Conservation (phyloP, 345 rosid species). For the Hibiscus mutabilis region DNA sequence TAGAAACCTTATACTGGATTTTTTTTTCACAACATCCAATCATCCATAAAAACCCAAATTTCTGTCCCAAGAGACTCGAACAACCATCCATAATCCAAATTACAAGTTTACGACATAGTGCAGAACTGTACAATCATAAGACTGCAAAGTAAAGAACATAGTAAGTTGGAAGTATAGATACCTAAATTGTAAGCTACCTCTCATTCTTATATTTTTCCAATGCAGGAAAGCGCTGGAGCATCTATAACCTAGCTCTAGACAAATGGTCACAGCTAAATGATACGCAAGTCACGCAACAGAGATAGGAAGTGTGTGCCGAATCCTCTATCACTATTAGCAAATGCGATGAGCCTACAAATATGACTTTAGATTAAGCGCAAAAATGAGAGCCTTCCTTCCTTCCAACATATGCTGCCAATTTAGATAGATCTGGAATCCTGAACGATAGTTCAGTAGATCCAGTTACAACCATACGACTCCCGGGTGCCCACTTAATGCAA, state of each 20-base stretch:
- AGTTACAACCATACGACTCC: conserved; percentile 85
- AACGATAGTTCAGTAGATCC: conserved; percentile 82
- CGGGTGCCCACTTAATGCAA: conserved; percentile 90
- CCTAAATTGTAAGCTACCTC: background rate
- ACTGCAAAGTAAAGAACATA: background rate
- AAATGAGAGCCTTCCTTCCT: conserved; percentile 36
- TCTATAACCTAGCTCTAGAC: background rate
- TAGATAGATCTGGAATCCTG: conserved; percentile 86
- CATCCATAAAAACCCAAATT: background rate
- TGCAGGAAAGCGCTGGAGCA: background rate
- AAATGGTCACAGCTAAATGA: background rate
- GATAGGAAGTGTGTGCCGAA: background rate
- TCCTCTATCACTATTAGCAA: background rate
- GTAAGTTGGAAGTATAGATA: background rate
- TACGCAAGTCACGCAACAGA: conserved; percentile 9
- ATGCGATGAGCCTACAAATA: background rate
- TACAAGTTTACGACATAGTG: background rate
- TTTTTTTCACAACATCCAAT: too few relatives aligned
- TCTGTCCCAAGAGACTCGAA: background rate
- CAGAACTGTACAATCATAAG: background rate
- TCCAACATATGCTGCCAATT: conserved; percentile 75
- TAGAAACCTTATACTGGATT: background rate
- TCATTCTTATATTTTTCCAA: background rate
- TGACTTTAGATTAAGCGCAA: background rate
- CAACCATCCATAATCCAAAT: background rate